phyloP scores from a whole-genome alignment of 306 rosid genomes.

The Cyclanthera cordifolia region DNA sequence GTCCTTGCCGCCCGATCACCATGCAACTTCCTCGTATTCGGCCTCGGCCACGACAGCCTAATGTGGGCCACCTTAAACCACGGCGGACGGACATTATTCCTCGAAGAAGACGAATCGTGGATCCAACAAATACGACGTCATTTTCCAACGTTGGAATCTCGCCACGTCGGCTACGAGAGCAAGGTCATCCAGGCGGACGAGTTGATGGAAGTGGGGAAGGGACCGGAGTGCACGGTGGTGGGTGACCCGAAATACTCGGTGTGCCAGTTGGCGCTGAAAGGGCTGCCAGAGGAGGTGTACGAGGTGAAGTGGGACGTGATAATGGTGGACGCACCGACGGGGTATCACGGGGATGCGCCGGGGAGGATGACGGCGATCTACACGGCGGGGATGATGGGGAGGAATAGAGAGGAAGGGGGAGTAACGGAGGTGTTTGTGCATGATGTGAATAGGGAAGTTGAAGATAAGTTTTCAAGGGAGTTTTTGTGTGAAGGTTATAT shows the following conservation, averaged over 20 bases:
- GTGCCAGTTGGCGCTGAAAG: constrained; percentile 53
- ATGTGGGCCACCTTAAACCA: constrained; percentile 70
- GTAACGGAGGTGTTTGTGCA: constrained; percentile 67
- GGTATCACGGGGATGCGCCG: constrained; percentile 51
- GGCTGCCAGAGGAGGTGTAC: constrained; percentile 38
- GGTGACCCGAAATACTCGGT: constrained; percentile 36
- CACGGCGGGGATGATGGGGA: constrained; percentile 74
- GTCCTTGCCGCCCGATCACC: constrained; percentile 44
- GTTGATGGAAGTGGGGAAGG: constrained; percentile 47
- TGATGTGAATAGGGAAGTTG: constrained; percentile 66
- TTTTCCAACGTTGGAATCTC: constrained; percentile 45
- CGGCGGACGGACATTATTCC: constrained; percentile 51
- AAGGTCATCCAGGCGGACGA: constrained; percentile 53
- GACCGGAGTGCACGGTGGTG: constrained; percentile 43
- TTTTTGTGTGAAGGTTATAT: constrained; percentile 49
- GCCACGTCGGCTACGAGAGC: constrained; percentile 48
- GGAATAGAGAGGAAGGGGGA: constrained; percentile 37
- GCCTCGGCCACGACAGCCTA: constrained; percentile 75
- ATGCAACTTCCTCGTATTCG: constrained; percentile 69
- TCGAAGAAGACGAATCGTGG: constrained; percentile 70
- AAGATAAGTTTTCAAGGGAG: constrained; percentile 47
- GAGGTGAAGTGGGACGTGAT: constrained; percentile 63
- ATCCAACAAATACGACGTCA: constrained; percentile 37
- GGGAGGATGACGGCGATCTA: constrained; percentile 80
- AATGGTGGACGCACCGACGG: constrained; percentile 85